A percentile compares a stretch with the other conserved stretches of the same genome.
Evolutionary conservation across 345 rosid species (phyloP).

Genomic region (Citrus inodora): DNA sequence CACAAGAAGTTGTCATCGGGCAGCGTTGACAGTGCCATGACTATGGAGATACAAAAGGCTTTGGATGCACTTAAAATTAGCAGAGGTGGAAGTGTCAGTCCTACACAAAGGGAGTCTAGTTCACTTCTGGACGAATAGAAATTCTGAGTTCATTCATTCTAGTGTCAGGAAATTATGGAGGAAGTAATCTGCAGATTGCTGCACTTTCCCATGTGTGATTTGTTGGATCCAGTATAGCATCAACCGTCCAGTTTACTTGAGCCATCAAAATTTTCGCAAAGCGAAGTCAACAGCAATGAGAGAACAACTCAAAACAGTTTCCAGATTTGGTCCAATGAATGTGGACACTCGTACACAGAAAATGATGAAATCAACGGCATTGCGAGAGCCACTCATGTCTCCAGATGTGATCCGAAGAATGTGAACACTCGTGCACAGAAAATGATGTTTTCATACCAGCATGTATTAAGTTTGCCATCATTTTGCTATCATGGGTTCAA

Average conservation of each 20-base stretch:
- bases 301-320: too few relatives aligned
- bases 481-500: not conserved
- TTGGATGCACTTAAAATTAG: constrained; percentile 72
- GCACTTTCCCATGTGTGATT: not conserved
- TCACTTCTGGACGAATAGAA: constrained; percentile 38
- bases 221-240: too few relatives aligned
- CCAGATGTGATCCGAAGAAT: too few relatives aligned
- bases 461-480: not conserved
- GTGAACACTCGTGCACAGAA: too few relatives aligned
- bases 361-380: too few relatives aligned
- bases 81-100: constrained; percentile 63
- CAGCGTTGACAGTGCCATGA: constrained; percentile 99
- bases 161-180: not conserved
- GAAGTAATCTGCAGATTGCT: not conserved
- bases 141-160: not conserved
- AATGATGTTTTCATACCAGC: not conserved
- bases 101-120: constrained; percentile 46
- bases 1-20: constrained; percentile 90
- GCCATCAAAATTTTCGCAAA: not conserved
- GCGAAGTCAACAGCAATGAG: not conserved
- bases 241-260: too few relatives aligned
- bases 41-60: constrained; percentile 94
- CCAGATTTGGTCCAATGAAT: too few relatives aligned
- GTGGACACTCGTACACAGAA: too few relatives aligned
- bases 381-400: too few relatives aligned